Conservation (phyloP, 2,329 filamentous ascomycete genomes). For the Penicillium sp. region DNA sequence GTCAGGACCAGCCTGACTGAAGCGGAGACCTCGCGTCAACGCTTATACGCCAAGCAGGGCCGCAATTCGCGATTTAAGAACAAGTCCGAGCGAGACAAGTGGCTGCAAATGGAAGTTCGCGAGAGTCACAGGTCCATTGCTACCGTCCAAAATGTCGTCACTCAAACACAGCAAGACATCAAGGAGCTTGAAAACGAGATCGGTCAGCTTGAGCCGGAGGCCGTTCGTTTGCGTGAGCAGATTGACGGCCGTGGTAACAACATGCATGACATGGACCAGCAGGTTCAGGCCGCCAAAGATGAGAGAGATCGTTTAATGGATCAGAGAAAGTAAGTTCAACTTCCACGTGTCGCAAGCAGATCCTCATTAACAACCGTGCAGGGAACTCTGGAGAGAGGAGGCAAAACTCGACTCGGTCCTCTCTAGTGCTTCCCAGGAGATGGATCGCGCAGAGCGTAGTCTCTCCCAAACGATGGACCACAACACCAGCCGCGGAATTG, state of each 20-base stretch:
- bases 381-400: constrained; percentile 78
- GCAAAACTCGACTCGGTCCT: constrained; percentile 80
- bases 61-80: constrained; percentile 82
- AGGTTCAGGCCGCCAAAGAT: constrained; percentile 75
- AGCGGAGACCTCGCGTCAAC: constrained; percentile 70
- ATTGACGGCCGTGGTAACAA: constrained; percentile 78
- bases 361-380: constrained; percentile 19
- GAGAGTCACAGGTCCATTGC: constrained; percentile 74
- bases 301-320: constrained; percentile 76
- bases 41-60: constrained; percentile 88
- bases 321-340: constrained; percentile 64
- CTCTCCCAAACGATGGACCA: constrained; percentile 86
- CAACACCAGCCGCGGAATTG: constrained; percentile 79
- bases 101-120: constrained; percentile 74
- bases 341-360: background rate
- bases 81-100: constrained; percentile 84
- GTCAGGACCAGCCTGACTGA: constrained; percentile 71
- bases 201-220: constrained; percentile 67
- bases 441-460: constrained; percentile 71
- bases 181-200: constrained; percentile 69
- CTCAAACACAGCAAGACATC: constrained; percentile 83
- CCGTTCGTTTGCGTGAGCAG: constrained; percentile 65
- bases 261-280: constrained; percentile 68
- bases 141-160: constrained; percentile 77
- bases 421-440: constrained; percentile 70